A percentile compares a stretch with the other conserved stretches of the same genome.
Conservation (phyloP, 306 rosid genomes). For the Sesbania bispinosa region DNA sequence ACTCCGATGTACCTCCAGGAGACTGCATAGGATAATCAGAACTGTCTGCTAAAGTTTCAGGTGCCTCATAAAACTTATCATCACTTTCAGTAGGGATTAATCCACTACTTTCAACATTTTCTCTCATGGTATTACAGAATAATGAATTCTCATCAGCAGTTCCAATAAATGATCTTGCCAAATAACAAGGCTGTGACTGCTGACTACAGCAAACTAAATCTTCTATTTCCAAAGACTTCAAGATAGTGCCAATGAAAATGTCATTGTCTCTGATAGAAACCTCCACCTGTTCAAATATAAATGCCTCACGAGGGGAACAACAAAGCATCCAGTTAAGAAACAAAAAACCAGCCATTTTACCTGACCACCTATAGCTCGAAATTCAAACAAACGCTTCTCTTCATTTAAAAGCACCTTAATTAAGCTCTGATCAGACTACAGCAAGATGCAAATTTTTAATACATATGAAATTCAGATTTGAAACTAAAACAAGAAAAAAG, state of each 20-base stretch:
- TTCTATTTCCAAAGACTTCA: slow-evolving; percentile 94
- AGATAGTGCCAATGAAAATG: slow-evolving; percentile 81
- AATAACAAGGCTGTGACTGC: slow-evolving; percentile 56
- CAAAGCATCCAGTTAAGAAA: slow-evolving; percentile 10
- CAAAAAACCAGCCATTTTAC: slow-evolving; percentile 35
- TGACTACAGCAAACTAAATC: slow-evolving; percentile 64
- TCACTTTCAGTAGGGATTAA: slow-evolving; percentile 51
- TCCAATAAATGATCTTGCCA: slow-evolving; percentile 84
- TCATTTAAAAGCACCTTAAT: slow-evolving; percentile 74
- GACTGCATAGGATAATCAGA: slow-evolving; percentile 51
- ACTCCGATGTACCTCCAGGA: slow-evolving; percentile 35
- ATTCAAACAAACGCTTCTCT: slow-evolving; percentile 77
- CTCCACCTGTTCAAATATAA: slow-evolving; percentile 69
- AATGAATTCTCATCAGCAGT: slow-evolving; percentile 50
- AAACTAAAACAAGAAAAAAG: slow-evolving; percentile 6
- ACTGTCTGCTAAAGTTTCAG: slow-evolving; percentile 67
- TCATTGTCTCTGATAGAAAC: slow-evolving; percentile 67
- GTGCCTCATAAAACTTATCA: slow-evolving; percentile 88
- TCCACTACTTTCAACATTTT: slow-evolving; percentile 38
- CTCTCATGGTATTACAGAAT: slow-evolving; percentile 34
- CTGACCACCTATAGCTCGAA: slow-evolving; percentile 98
- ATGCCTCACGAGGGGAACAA: slow-evolving; percentile 25
- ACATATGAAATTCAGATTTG: slow-evolving; percentile 19
- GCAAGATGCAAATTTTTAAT: slow-evolving; percentile 28
- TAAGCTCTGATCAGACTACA: slow-evolving; percentile 66